phyloP scores from a whole-genome alignment of 2,329 filamentous ascomycete genomes.

The Claviceps quebecensis region DNA sequence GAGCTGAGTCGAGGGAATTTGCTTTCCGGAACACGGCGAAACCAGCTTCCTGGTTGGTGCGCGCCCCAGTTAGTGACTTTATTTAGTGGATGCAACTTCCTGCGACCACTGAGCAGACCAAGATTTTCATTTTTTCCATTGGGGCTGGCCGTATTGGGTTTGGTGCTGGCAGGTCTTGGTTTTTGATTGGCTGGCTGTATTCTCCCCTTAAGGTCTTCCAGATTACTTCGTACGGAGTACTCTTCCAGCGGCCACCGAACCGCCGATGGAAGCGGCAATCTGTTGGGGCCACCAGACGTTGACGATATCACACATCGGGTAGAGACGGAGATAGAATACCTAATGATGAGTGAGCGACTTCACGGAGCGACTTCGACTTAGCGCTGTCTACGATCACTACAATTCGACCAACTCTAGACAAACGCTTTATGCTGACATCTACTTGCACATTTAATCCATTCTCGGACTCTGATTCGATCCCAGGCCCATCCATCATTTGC shows the following conservation, averaged over 20 bases:
- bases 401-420: too few relatives aligned
- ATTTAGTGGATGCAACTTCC: not conserved
- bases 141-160: conserved; percentile 2
- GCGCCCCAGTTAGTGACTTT: not conserved
- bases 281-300: conserved; percentile 1
- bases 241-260: too few relatives aligned
- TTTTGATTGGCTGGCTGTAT: not conserved
- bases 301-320: not conserved
- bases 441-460: too few relatives aligned
- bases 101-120: conserved; percentile 1
- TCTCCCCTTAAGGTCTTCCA: not conserved
- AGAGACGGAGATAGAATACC: too few relatives aligned
- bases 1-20: conserved; percentile 9
- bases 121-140: conserved; percentile 9
- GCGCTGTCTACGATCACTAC: not conserved
- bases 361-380: not conserved
- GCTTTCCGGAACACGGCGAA: conserved; percentile 9
- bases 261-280: not conserved
- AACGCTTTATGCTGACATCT: too few relatives aligned
- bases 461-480: too few relatives aligned
- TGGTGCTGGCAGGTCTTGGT: not conserved
- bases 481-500: too few relatives aligned
- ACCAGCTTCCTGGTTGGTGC: conserved; percentile 8
- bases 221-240: too few relatives aligned
- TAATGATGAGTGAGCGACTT: not conserved